A percentile compares a stretch with the other conserved stretches of the same genome.
Conservation (phyloP, 2,329 filamentous ascomycete species). For the Phyllosticta citrichinensis region DNA sequence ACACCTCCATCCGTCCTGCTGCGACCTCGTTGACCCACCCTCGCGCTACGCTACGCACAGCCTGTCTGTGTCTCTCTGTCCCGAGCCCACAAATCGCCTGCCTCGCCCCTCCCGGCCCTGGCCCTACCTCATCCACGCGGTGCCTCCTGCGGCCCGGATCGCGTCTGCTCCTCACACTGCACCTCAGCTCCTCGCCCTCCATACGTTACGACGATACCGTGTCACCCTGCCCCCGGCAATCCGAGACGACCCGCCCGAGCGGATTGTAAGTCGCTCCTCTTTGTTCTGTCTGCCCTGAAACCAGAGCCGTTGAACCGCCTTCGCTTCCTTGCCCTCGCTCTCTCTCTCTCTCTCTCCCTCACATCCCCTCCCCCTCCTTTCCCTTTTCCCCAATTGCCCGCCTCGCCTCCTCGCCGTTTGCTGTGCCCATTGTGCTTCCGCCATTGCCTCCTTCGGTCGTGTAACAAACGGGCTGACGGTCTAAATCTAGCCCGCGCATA, state of each 20-base stretch:
- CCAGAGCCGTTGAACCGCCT: background rate
- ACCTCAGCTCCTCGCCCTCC: background rate
- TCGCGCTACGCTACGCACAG: background rate
- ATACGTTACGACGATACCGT: background rate
- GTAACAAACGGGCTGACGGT: conserved; percentile 10
- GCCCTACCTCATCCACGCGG: background rate
- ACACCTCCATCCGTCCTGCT: background rate
- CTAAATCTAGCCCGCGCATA: conserved; percentile 9
- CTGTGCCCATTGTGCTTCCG: conserved; percentile 8
- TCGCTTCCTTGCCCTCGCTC: background rate
- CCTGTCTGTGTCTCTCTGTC: background rate
- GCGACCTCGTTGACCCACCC: conserved; percentile 6
- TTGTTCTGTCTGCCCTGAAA: conserved; percentile 10
- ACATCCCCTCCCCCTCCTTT: conserved; percentile 1
- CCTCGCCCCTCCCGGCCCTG: background rate
- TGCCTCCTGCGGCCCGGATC: conserved; percentile 1
- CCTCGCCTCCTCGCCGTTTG: conserved; percentile 1
- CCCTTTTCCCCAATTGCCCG: background rate
- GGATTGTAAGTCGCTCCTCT: conserved; percentile 10
- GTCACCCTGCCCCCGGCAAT: conserved; percentile 7
- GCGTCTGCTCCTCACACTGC: background rate
- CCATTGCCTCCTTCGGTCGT: conserved; percentile 9
- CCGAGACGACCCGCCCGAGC: conserved; percentile 9
- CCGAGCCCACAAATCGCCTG: background rate
- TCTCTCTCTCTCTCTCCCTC: background rate